phyloP scores from a whole-genome alignment of 352 stramenopile species.

The Nothophytophthora sp. region DNA sequence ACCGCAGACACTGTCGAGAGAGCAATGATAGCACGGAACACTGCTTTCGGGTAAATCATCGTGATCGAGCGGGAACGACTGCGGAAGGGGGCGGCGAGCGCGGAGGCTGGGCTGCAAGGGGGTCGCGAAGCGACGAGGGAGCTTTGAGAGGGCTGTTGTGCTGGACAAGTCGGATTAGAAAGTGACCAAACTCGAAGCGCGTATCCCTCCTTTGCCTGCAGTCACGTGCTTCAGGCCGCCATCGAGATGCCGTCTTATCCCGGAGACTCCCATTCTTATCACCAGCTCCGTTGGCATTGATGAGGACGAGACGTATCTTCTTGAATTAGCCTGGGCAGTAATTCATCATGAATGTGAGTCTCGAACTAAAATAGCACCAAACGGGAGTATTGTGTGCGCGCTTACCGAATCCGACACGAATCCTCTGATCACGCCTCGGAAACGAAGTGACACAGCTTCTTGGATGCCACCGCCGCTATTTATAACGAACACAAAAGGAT shows the following conservation, averaged over 20 bases:
- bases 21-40: constrained; percentile 60
- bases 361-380: too few species aligned
- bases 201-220: too few species aligned
- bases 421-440: too few species aligned
- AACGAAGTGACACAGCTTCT: too few species aligned
- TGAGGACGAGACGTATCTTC: not conserved
- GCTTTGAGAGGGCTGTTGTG: constrained; percentile 15
- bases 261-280: not conserved
- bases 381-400: too few species aligned
- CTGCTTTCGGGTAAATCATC: constrained; percentile 65
- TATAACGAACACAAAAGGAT: too few species aligned
- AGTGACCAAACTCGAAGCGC: constrained; percentile 8
- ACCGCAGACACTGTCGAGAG: constrained; percentile 45
- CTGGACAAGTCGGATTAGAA: constrained; percentile 30
- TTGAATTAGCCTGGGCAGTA: too few species aligned
- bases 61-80: constrained; percentile 19
- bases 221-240: too few species aligned
- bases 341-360: too few species aligned
- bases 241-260: constrained; percentile 14
- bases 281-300: not conserved
- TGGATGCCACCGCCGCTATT: too few species aligned
- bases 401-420: too few species aligned
- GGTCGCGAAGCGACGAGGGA: constrained; percentile 15
- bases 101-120: constrained; percentile 16
- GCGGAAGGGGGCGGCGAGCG: constrained; percentile 17